Base-by-base conservation (phyloP, 140 eudicot genomes). In the Anethum foeniculum region DNA sequence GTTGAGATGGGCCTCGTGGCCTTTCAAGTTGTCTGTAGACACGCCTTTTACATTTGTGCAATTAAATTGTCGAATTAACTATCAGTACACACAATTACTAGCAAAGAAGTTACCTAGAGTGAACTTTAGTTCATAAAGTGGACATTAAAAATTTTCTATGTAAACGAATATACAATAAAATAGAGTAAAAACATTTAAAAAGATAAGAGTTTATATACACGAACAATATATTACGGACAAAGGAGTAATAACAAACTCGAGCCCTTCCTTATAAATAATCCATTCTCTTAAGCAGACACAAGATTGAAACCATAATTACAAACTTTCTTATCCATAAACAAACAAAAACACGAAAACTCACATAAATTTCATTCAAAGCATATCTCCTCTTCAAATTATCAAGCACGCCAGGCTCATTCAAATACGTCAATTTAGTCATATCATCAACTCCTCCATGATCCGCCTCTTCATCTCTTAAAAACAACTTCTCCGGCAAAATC, bases 381-480 rank as follows among this genome's bases (percentile, higher is more conserved):
- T 96, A 96, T 58, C 98, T 85, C 81, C 92, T 96, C 86, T 86
- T 92, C 30, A 96, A 93, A 84, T 96, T 96, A 79, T 96, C 96
- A 72, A 96, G 96, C 82, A 96, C 99, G 67, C 99, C 97, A 67
- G 99, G 98, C 85, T 96, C 99, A 83, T 96, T 96, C 86, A 96
- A 82, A 81, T 96, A 96, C 23, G 99, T 93, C 86, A 96, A 83
- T 78, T 96, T 96, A 79, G 99, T 96, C 99, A 96, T 96, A 82
- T 96, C 99, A 85, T 96, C 99, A 27, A 96, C 99, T 83, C 99
- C 99, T 12, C 99, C 99, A 83, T 86, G 90, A 73, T 96, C 99
- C 23, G 90, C 92, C 85, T 96, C 99, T 15, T 88, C 93, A 76
- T 96, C 99, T 84, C 99, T 82, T 46, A 89, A 87, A 77, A 86